Conservation (phyloP, 345 rosid species). For the Gossypium arboreum region DNA sequence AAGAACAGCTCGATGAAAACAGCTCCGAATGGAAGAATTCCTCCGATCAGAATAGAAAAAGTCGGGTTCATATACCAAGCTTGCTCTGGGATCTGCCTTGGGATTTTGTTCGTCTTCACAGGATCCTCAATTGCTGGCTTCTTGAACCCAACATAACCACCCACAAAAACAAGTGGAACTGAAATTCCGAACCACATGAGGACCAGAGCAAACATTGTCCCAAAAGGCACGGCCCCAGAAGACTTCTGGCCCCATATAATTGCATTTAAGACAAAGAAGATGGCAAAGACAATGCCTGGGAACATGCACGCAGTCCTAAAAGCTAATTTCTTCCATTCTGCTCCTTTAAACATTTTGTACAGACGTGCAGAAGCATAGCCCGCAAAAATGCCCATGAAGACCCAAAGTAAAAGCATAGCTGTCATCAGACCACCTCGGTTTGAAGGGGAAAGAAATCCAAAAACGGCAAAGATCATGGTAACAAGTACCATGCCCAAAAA, state of each 20-base stretch:
- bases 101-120: slow-evolving; percentile 77
- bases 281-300: slow-evolving; percentile 60
- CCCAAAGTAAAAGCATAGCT: slow-evolving; percentile 78
- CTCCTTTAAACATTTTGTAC: slow-evolving; percentile 3
- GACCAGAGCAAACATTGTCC: slow-evolving; percentile 75
- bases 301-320: slow-evolving; percentile 29
- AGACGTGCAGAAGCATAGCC: slow-evolving; percentile 1
- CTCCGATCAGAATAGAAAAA: slow-evolving; percentile 76
- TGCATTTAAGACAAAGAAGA: slow-evolving; percentile 66
- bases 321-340: background rate
- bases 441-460: slow-evolving; percentile 50
- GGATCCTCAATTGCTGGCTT: slow-evolving; percentile 74
- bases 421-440: slow-evolving; percentile 79
- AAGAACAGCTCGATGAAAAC: slow-evolving; percentile 85
- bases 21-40: slow-evolving; percentile 81
- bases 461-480: slow-evolving; percentile 70
- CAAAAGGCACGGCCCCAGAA: slow-evolving; percentile 86
- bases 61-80: slow-evolving; percentile 85
- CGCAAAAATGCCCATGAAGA: slow-evolving; percentile 45
- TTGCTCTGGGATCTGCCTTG: slow-evolving; percentile 78
- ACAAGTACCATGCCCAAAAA: slow-evolving; percentile 72
- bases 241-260: slow-evolving; percentile 87
- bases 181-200: slow-evolving; percentile 82
- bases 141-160: slow-evolving; percentile 62
- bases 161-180: slow-evolving; percentile 66